A percentile compares a stretch with the other conserved stretches of the same genome.
Conservation (phyloP, 495 filamentous ascomycete species). For the Chaetomium tenue region DNA sequence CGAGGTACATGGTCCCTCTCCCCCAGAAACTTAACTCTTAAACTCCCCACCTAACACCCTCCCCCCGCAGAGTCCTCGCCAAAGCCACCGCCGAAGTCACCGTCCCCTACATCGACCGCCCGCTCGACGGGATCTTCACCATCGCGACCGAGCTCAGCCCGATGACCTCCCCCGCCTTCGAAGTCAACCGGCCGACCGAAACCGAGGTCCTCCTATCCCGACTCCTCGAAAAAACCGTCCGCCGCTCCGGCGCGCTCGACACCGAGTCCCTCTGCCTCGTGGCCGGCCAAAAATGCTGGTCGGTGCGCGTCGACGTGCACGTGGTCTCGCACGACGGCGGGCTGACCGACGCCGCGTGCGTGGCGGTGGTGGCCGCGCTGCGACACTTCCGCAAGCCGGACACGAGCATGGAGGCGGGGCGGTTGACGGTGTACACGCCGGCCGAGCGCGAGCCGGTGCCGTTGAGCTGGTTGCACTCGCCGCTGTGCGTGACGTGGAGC, state of each 20-base stretch:
- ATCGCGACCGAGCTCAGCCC: constrained; percentile 86
- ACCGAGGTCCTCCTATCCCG: constrained; percentile 81
- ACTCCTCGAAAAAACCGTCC: constrained; percentile 87
- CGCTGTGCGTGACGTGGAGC: constrained; percentile 81
- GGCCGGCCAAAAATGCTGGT: constrained; percentile 86
- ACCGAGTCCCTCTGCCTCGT: constrained; percentile 94
- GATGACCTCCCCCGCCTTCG: constrained; percentile 91
- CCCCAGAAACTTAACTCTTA: background rate
- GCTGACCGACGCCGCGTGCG: constrained; percentile 78
- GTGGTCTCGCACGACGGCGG: constrained; percentile 86
- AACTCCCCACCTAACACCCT: background rate
- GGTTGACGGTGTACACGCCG: constrained; percentile 73
- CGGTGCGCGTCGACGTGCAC: constrained; percentile 83
- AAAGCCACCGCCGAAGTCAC: constrained; percentile 86
- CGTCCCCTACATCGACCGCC: constrained; percentile 78
- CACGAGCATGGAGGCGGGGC: constrained; percentile 75
- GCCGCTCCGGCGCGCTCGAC: constrained; percentile 85
- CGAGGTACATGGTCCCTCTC: constrained; percentile 57
- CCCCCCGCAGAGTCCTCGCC: constrained; percentile 63
- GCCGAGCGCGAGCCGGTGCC: constrained; percentile 88
- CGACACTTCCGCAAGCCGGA: constrained; percentile 88
- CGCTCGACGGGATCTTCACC: constrained; percentile 90
- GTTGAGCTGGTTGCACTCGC: constrained; percentile 83
- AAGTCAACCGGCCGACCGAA: constrained; percentile 76
- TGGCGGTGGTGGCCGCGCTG: constrained; percentile 81